These are phyloP conservation scores for Colletotrichum sidae DNA, from an alignment of 2,329 filamentous ascomycete species.

Conservation along the genomic window DNA sequence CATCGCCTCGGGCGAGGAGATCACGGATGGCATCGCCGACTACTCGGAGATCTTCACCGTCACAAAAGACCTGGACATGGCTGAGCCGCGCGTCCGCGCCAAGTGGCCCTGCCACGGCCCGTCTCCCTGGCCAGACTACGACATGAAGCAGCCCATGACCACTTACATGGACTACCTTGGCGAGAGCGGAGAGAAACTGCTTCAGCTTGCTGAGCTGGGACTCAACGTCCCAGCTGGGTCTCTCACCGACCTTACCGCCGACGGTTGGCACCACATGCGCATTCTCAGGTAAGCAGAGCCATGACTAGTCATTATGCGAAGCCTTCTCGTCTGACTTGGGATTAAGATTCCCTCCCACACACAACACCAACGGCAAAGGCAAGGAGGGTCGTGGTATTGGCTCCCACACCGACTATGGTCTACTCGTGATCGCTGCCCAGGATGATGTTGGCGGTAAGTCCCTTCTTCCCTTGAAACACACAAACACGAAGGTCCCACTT, in stretches of 20 bases:
- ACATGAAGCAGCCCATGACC: conserved; percentile 54
- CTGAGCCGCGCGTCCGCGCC: conserved; percentile 52
- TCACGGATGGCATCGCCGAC: conserved; percentile 61
- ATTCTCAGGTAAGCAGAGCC: conserved; percentile 52
- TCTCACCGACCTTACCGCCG: conserved; percentile 54
- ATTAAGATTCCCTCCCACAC: conserved; percentile 46
- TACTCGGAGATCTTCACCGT: conserved; percentile 66
- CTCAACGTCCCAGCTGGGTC: conserved; percentile 53
- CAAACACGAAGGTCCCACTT: neutral
- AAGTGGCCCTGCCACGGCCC: conserved; percentile 63
- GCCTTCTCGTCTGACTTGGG: conserved; percentile 4
- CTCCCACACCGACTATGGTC: conserved; percentile 63
- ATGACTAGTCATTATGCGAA: neutral
- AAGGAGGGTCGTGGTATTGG: conserved; percentile 62
- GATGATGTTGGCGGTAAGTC: conserved; percentile 59
- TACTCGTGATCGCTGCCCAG: conserved; percentile 62
- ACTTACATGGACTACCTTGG: conserved; percentile 56
- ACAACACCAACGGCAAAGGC: conserved; percentile 59
- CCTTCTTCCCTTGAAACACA: neutral
- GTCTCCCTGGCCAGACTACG: conserved; percentile 58
- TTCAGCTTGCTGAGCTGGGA: conserved; percentile 59
- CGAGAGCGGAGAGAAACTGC: conserved; percentile 55
- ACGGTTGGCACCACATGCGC: conserved; percentile 65
- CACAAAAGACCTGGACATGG: conserved; percentile 56
- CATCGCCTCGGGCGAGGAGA: conserved; percentile 61